Evolutionary conservation across 2,329 filamentous ascomycete genomes (phyloP).

Genomic region (Sporothrix sp.): DNA sequence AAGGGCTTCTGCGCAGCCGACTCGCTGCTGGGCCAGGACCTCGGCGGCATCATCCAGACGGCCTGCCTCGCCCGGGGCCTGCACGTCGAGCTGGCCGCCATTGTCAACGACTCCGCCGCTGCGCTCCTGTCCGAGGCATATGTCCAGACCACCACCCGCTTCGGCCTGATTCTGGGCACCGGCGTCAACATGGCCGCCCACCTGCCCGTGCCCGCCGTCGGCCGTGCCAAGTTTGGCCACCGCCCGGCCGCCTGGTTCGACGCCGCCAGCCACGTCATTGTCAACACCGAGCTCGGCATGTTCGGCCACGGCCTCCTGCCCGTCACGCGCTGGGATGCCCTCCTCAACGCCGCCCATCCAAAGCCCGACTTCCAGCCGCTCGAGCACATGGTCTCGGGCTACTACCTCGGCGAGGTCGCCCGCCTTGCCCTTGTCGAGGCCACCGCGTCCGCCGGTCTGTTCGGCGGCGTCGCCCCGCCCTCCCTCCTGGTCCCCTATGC

Average conservation of each 20-base stretch:
- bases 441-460: slow-evolving; percentile 41
- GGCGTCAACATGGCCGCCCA: slow-evolving; percentile 58
- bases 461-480: slow-evolving; percentile 47
- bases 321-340: slow-evolving; percentile 50
- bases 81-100: slow-evolving; percentile 46
- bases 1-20: slow-evolving; percentile 54
- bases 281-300: slow-evolving; percentile 60
- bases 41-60: slow-evolving; percentile 47
- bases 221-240: slow-evolving; percentile 45
- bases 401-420: slow-evolving; percentile 57
- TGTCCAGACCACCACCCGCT: slow-evolving; percentile 46
- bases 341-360: slow-evolving; percentile 42
- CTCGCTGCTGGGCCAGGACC: slow-evolving; percentile 48
- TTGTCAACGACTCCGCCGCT: slow-evolving; percentile 60
- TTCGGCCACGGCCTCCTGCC: slow-evolving; percentile 51
- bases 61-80: slow-evolving; percentile 44
- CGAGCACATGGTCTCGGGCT: slow-evolving; percentile 54
- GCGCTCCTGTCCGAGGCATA: slow-evolving; percentile 57
- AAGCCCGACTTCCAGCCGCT: slow-evolving; percentile 52
- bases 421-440: slow-evolving; percentile 50
- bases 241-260: slow-evolving; percentile 48
- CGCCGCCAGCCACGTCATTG: slow-evolving; percentile 50
- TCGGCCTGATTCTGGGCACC: slow-evolving; percentile 57
- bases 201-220: slow-evolving; percentile 48
- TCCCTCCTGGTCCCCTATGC: slow-evolving; percentile 45